Conservation (phyloP, 2,329 filamentous ascomycete genomes). For the Septoria petroselini region DNA sequence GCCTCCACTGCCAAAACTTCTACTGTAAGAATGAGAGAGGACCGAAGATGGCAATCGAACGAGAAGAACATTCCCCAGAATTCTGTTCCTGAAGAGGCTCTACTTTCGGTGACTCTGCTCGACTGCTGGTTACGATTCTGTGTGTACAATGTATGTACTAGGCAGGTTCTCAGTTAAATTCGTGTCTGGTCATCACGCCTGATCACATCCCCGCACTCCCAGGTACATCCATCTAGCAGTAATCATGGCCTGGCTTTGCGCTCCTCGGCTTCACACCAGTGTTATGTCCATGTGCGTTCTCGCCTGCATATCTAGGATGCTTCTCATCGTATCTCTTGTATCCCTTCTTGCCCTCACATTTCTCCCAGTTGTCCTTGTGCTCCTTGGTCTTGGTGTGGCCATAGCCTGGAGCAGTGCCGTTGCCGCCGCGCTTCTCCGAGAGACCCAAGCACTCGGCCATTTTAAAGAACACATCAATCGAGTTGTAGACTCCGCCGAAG, state of each 20-base stretch:
- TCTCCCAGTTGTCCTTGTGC: conserved; percentile 24
- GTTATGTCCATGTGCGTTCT: conserved; percentile 14
- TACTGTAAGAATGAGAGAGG: no score
- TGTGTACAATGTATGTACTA: no score
- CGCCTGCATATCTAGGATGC: conserved; percentile 25
- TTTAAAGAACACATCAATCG: conserved; percentile 71
- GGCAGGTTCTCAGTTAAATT: background rate
- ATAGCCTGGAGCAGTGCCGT: conserved; percentile 15
- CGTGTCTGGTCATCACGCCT: conserved; percentile 11
- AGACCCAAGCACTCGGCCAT: conserved; percentile 67
- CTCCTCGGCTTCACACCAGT: conserved; percentile 18
- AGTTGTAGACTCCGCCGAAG: conserved; percentile 69
- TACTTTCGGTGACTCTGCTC: no score
- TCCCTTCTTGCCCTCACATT: conserved; percentile 16
- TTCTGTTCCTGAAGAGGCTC: no score
- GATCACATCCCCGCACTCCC: background rate
- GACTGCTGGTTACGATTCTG: no score
- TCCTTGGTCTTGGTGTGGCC: conserved; percentile 15
- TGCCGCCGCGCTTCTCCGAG: conserved; percentile 16
- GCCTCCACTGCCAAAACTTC: no score
- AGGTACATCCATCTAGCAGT: conserved; percentile 1
- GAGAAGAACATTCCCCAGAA: no score
- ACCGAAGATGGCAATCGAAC: no score
- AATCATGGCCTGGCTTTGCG: conserved; percentile 12
- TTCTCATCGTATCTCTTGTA: conserved; percentile 25